Base-by-base conservation (phyloP, 306 rosid species). In the Spatholobus suberectus region DNA sequence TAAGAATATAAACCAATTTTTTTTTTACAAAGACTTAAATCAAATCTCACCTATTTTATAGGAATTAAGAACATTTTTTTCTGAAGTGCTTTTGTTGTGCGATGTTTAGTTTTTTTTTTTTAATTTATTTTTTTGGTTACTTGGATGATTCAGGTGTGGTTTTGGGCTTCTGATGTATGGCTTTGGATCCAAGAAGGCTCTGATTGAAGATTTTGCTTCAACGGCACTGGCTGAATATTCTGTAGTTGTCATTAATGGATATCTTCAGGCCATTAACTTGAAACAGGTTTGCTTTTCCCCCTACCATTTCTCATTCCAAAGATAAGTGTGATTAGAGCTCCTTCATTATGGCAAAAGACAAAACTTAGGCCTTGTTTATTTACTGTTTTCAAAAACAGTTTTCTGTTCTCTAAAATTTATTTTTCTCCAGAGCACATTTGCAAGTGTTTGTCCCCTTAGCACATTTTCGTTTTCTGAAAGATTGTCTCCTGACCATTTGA, bases 191-290 rank as follows among this genome's bases (percentile, higher is more conserved):
- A 96, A 96, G 85, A 96, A 89, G 87, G 85, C 87, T 32, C 69
- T 94, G 90, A 88, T 93, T 84, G 99, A 93, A 88, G 96, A 96
- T 87, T 96, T 96, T 87, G 99, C 95, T 86, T 93, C 95, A 6
- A 86, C 83, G 0, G 81, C 92, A 0, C 59, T 94, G 82, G 80
- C 85, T 2, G 93, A 92, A 74, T 84, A 90, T 85, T 90, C 97
- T 83, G 97, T 92, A 2, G 51, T 92, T 85, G 97, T 94, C 57
- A 80, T 96, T 76, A 93, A 94, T 79, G 99, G 99, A 40, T 96
- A 93, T 90, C 97, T 96, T 86, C 99, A 88, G 21, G 57, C 92
- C 49, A 83, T 91, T 58, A 91, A 91, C 91, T 77, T 96, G 70
- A 96, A 93, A 79, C 98, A 93, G 99, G 98, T 93, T 81, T 15